These are phyloP conservation scores for Chalciporus sphaerocephalus DNA, from an alignment of 768 basidiomycete genomes.

Conservation along the genomic window DNA sequence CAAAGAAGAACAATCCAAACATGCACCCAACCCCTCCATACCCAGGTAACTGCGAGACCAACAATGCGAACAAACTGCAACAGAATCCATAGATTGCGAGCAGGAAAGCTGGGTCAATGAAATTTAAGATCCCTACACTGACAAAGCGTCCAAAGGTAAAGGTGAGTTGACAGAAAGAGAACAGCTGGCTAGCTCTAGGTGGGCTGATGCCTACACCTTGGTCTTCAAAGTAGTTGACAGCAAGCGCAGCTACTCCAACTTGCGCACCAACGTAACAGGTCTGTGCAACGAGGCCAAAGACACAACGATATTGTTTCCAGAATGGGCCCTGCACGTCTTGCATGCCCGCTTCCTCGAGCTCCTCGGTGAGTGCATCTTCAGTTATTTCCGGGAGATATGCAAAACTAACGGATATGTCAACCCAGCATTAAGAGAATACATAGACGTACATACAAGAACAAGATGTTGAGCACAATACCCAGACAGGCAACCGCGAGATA, in stretches of 20 bases:
- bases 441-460: constrained; percentile 51
- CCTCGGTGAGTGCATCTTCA: constrained; percentile 55
- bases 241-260: constrained; percentile 61
- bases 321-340: constrained; percentile 50
- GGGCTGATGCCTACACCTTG: constrained; percentile 52
- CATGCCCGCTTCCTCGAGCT: constrained; percentile 41
- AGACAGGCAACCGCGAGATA: constrained; percentile 63
- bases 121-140: constrained; percentile 55
- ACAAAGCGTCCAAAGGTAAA: constrained; percentile 66
- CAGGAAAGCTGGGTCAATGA: constrained; percentile 61
- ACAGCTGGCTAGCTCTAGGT: constrained; percentile 55
- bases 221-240: constrained; percentile 67
- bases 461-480: constrained; percentile 54
- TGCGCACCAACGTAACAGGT: constrained; percentile 64
- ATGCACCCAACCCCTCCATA: constrained; percentile 55
- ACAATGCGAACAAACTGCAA: constrained; percentile 50
- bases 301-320: constrained; percentile 63
- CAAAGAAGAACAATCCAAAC: constrained; percentile 68
- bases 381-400: constrained; percentile 67
- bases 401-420: constrained; percentile 41
- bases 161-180: constrained; percentile 70
- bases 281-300: constrained; percentile 72
- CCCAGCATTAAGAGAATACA: background rate
- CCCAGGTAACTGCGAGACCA: constrained; percentile 48
- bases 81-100: constrained; percentile 49